phyloP scores from a whole-genome alignment of 2,329 filamentous ascomycete species.

The Cladosporium sp. region DNA sequence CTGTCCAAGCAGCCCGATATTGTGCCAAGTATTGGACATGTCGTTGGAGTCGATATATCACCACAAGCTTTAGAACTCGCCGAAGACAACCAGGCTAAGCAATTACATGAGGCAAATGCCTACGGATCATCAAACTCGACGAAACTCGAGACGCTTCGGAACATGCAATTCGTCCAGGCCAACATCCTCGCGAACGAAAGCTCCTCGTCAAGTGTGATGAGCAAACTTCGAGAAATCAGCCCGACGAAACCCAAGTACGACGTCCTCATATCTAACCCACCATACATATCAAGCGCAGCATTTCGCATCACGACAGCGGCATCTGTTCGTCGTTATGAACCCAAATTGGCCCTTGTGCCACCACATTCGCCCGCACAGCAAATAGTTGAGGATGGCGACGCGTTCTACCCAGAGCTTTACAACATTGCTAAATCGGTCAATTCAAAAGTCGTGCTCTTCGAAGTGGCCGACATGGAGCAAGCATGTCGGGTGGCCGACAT shows the following conservation, averaged over 20 bases:
- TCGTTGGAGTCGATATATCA: constrained; percentile 76
- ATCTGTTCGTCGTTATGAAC: constrained; percentile 81
- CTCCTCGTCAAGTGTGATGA: not conserved
- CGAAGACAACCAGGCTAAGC: constrained; percentile 61
- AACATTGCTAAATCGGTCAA: constrained; percentile 52
- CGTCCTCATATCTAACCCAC: constrained; percentile 83
- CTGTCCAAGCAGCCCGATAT: constrained; percentile 43
- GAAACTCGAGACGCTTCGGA: constrained; percentile 19
- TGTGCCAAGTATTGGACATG: constrained; percentile 40
- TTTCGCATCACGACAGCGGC: constrained; percentile 65
- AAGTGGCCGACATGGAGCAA: constrained; percentile 70
- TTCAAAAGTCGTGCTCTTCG: constrained; percentile 63
- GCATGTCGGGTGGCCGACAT: constrained; percentile 62
- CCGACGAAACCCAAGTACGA: constrained; percentile 39
- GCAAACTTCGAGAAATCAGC: not conserved
- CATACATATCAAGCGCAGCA: constrained; percentile 73
- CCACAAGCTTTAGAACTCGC: constrained; percentile 65
- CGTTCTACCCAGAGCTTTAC: constrained; percentile 70
- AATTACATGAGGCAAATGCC: constrained; percentile 22
- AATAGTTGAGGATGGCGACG: constrained; percentile 41
- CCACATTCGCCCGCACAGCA: constrained; percentile 33
- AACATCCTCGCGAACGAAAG: constrained; percentile 31
- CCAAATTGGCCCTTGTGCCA: constrained; percentile 73
- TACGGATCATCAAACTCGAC: not conserved
- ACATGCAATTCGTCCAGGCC: constrained; percentile 36